Evolutionary conservation across 495 filamentous ascomycete species (phyloP), one percentile per base, ranked within the genome.

Genomic region (Xylaria palmicola): DNA sequence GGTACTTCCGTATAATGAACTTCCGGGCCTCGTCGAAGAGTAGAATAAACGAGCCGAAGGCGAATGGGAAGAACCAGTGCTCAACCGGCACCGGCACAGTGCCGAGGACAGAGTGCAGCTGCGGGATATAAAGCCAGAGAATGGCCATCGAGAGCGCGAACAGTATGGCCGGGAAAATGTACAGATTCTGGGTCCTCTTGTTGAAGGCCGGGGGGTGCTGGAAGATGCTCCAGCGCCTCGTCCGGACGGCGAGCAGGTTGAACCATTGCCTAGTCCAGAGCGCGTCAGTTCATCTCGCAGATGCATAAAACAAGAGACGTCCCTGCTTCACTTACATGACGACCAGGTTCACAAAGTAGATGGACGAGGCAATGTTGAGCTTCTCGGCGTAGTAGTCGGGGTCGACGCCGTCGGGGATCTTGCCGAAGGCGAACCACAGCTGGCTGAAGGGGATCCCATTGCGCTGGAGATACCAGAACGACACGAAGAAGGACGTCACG

Each of bases 261-360:
- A 88, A 89, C 76, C 83, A 88, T 81, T 90, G 88, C 75, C 81
- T 84, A 24, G 29, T 24, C 8, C 3, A 3, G 1, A 20, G 15
- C 30, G 20, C 36, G 51, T 60, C 30, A 62, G 56, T 20, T n/a
- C 1, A 36, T 43, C n/a, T 0, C 6, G 1, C 6, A 2, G 17
- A 9, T 47, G 20, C 13, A n/a, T 8, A 43, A n/a, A n/a, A n/a
- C n/a, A n/a, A 22, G 26, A 19, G 10, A 48, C 0, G 20, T 1
- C 26, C 22, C 4, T 4, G n/a, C n/a, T n/a, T 17, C 1, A 65
- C 77, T 69, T 68, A 83, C 85, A 88, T 87, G 4, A 88, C 81
- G 6, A 91, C 86, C 8, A 91, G 74, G n/a, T 81, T 89, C 30
- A 90, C 81, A 62, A 91, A 91, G 64, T 91, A 91, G 36, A 90